Evolutionary conservation across 768 basidiomycete species (phyloP).

Genomic region (Lactarius hengduanensis): DNA sequence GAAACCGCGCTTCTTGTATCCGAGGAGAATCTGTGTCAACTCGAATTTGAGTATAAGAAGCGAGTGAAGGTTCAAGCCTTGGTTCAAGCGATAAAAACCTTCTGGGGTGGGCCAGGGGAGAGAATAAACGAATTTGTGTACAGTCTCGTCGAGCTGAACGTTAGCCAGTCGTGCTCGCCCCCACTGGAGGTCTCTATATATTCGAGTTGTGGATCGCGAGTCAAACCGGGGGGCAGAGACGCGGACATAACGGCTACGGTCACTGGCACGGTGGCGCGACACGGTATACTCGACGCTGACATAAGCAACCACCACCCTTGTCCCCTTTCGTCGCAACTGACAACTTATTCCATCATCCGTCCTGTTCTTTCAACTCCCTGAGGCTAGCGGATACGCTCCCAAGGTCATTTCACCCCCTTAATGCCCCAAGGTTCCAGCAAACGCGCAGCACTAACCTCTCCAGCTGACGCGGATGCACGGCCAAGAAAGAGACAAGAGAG

Average conservation of each 20-base stretch:
- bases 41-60: not conserved
- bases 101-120: constrained; percentile 37
- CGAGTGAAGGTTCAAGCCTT: constrained; percentile 1
- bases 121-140: constrained; percentile 76
- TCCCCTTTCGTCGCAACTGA: not conserved
- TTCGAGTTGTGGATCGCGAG: not conserved
- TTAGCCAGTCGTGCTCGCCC: constrained; percentile 51
- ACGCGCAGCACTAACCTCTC: constrained; percentile 57
- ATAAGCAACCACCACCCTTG: constrained; percentile 6
- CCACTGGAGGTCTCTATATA: constrained; percentile 37
- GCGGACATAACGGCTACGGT: not conserved
- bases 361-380: not conserved
- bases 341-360: not conserved
- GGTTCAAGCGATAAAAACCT: constrained; percentile 17
- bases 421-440: constrained; percentile 40
- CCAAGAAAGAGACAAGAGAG: constrained; percentile 55
- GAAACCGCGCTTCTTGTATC: constrained; percentile 78
- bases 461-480: constrained; percentile 42
- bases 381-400: not conserved
- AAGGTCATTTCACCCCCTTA: constrained; percentile 3
- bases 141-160: constrained; percentile 41
- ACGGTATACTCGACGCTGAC: constrained; percentile 8
- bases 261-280: not conserved
- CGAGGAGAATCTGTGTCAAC: constrained; percentile 61
- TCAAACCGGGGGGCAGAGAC: constrained; percentile 20